phyloP scores from a whole-genome alignment of 331 rosid species.

The Malus hybrid region DNA sequence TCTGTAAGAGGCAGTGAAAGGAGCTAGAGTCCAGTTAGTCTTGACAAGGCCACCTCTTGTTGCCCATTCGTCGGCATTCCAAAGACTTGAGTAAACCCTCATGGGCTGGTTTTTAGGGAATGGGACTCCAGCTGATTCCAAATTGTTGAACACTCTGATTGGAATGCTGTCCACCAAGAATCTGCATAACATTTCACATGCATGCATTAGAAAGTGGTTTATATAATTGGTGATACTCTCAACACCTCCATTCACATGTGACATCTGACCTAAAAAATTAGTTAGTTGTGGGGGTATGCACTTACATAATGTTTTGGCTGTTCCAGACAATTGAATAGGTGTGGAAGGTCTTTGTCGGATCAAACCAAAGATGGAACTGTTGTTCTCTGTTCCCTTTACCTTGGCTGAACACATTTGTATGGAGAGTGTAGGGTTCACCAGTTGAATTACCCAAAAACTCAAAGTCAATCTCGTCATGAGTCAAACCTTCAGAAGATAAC shows the following conservation, averaged over 20 bases:
- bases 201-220: not conserved
- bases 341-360: constrained; percentile 39
- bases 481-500: constrained; percentile 38
- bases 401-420: constrained; percentile 33
- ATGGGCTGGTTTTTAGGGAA: constrained; percentile 55
- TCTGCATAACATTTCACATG: not conserved
- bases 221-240: too few relatives aligned
- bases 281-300: too few relatives aligned
- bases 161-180: constrained; percentile 27
- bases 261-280: too few relatives aligned
- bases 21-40: constrained; percentile 62
- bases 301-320: constrained; percentile 35
- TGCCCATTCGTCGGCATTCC: constrained; percentile 85
- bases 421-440: constrained; percentile 38
- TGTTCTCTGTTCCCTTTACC: constrained; percentile 38
- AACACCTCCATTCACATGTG: too few relatives aligned
- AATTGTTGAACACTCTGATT: constrained; percentile 29
- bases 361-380: constrained; percentile 46
- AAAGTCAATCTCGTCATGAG: constrained; percentile 44
- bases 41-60: constrained; percentile 70
- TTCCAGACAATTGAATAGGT: constrained; percentile 40
- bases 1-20: constrained; percentile 58
- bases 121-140: constrained; percentile 28
- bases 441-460: constrained; percentile 41
- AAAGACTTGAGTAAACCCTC: constrained; percentile 63